Evolutionary conservation across 2,329 filamentous ascomycete genomes (phyloP).

Genomic region (Xylariaceae sp.): DNA sequence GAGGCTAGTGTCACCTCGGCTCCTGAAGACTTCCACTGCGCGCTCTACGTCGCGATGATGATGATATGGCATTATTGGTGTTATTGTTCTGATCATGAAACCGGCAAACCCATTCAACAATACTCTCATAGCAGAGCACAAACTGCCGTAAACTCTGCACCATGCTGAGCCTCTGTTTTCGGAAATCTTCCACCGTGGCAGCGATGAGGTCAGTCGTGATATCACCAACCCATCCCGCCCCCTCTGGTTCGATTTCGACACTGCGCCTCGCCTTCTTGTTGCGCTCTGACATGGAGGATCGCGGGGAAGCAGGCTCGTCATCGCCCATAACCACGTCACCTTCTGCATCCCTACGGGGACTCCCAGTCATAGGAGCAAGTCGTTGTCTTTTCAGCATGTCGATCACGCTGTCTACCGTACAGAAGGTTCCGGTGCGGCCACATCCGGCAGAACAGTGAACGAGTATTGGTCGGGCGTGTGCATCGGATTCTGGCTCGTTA

Average conservation of each 20-base stretch:
- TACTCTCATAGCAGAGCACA: constrained; percentile 93
- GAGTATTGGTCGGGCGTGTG: constrained; percentile 64
- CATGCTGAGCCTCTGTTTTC: constrained; percentile 87
- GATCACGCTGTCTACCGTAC: constrained; percentile 91
- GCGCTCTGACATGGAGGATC: constrained; percentile 25
- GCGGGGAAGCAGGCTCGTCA: too few species aligned
- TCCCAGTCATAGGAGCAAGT: constrained; percentile 30
- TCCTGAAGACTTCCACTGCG: constrained; percentile 33
- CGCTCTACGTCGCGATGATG: constrained; percentile 25
- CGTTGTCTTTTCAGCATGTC: constrained; percentile 93
- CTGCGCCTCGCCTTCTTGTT: constrained; percentile 17
- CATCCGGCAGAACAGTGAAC: constrained; percentile 97
- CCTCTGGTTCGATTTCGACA: too few species aligned
- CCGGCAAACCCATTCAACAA: constrained; percentile 76
- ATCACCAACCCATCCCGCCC: constrained; percentile 64
- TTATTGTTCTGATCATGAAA: constrained; percentile 37
- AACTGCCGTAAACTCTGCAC: constrained; percentile 92
- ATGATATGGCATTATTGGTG: constrained; percentile 11
- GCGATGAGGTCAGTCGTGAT: constrained; percentile 75
- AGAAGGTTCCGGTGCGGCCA: constrained; percentile 92
- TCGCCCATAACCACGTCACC: constrained; percentile 46
- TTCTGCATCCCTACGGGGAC: constrained; percentile 33
- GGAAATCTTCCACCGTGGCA: constrained; percentile 85
- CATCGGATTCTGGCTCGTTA: constrained; percentile 56
- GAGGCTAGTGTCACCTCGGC: constrained; percentile 22